These are phyloP conservation scores for Ottelia alismoides DNA, from an alignment of 106 monocot species.

Conservation along the genomic window DNA sequence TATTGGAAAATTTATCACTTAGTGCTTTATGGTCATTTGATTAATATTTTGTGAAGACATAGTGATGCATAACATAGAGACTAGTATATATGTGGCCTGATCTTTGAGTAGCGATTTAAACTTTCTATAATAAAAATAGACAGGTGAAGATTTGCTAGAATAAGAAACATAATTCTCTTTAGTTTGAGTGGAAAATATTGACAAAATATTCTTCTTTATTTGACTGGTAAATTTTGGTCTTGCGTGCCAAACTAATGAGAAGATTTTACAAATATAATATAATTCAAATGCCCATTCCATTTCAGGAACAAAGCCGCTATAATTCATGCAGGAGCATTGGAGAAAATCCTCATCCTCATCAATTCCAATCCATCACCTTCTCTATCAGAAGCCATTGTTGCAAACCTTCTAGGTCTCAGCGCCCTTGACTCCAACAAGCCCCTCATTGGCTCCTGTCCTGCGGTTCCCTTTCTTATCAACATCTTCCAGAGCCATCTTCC, in stretches of 20 bases:
- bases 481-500: constrained; percentile 13
- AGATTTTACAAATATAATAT: neutral
- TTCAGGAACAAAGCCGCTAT: constrained; percentile 78
- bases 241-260: neutral
- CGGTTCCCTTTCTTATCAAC: constrained; percentile 46
- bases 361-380: neutral
- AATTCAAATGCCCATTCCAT: neutral
- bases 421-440: constrained; percentile 76
- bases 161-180: too few species aligned
- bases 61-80: too few species aligned
- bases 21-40: too few species aligned
- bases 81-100: too few species aligned
- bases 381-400: constrained; percentile 52
- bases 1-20: too few species aligned
- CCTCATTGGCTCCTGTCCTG: constrained; percentile 50
- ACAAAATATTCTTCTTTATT: too few species aligned
- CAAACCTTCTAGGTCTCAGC: constrained; percentile 71
- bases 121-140: too few species aligned
- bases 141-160: too few species aligned
- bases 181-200: too few species aligned
- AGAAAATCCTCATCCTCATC: constrained; percentile 47
- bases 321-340: constrained; percentile 42
- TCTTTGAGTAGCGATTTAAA: too few species aligned
- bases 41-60: too few species aligned
- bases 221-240: too few species aligned